These are phyloP conservation scores for Fraxinus dipetala DNA, from an alignment of 305 asterid genomes.

Conservation along the genomic window DNA sequence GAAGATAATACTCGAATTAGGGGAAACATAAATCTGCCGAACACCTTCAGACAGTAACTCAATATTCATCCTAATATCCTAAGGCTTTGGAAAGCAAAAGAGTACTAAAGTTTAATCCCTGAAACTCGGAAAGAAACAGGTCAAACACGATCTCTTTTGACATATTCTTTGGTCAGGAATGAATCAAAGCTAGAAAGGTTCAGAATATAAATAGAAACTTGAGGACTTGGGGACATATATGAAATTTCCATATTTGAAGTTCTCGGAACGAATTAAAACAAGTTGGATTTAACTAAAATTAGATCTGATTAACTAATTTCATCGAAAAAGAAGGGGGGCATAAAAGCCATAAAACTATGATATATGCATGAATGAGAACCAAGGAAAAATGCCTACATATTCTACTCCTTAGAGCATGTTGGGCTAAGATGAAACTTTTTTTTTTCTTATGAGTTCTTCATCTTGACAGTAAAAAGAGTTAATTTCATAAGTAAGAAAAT, in stretches of 20 bases:
- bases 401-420: neutral
- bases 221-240: neutral
- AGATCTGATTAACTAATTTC: neutral
- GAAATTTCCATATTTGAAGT: neutral
- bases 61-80: constrained; percentile 6
- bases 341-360: neutral
- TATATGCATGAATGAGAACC: neutral
- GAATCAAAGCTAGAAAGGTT: neutral
- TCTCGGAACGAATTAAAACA: neutral
- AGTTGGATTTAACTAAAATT: neutral
- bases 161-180: neutral
- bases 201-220: neutral
- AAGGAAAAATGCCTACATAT: neutral
- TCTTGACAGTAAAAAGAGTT: neutral
- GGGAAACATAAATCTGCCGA: neutral
- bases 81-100: neutral
- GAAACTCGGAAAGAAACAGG: neutral
- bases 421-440: neutral
- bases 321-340: neutral
- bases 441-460: neutral
- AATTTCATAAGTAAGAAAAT: neutral
- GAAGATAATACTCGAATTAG: neutral
- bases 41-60: constrained; percentile 13
- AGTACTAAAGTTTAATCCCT: neutral
- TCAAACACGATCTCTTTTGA: neutral